A percentile compares a stretch with the other conserved stretches of the same genome.
These are phyloP conservation scores for Phytophthora pisi DNA, from an alignment of 352 stramenopile species.

Conservation along the genomic window DNA sequence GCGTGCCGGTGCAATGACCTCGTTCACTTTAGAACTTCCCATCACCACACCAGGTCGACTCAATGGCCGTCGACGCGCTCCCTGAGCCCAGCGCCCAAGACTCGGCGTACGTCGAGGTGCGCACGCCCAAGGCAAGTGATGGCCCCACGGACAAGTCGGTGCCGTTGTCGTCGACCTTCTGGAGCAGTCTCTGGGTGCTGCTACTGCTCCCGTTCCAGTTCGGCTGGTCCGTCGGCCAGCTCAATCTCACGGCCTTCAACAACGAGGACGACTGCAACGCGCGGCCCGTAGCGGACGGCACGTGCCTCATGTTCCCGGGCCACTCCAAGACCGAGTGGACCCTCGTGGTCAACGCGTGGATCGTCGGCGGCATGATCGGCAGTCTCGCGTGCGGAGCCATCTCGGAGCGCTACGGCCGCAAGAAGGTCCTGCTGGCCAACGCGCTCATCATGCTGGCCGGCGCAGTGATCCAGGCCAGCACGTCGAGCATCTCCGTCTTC, in stretches of 20 bases:
- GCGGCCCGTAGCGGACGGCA: slow-evolving; percentile 35
- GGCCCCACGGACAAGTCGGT: slow-evolving; percentile 9
- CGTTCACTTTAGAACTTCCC: slow-evolving; percentile 20
- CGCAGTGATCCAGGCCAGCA: slow-evolving; percentile 38
- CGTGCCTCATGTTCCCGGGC: slow-evolving; percentile 35
- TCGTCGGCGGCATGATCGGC: slow-evolving; percentile 62
- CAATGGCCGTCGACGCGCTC: slow-evolving; percentile 10
- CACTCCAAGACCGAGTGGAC: slow-evolving; percentile 48
- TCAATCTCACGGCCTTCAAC: slow-evolving; percentile 45
- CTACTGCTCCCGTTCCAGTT: slow-evolving; percentile 52
- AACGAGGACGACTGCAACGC: slow-evolving; percentile 49
- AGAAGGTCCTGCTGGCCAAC: slow-evolving; percentile 39
- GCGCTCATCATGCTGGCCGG: slow-evolving; percentile 44
- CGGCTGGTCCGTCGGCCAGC: slow-evolving; percentile 54
- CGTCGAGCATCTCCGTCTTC: slow-evolving; percentile 39
- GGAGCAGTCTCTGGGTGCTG: slow-evolving; percentile 46
- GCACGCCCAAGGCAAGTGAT: slow-evolving; percentile 20
- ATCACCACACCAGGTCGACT: neutral
- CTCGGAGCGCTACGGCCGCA: slow-evolving; percentile 49
- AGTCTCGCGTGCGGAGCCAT: slow-evolving; percentile 40
- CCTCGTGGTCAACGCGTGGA: slow-evolving; percentile 56
- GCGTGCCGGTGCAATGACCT: slow-evolving; percentile 10
- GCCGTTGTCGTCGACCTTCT: slow-evolving; percentile 40
- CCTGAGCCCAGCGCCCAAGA: slow-evolving; percentile 5
- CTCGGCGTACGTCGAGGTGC: slow-evolving; percentile 14